A percentile compares a stretch with the other conserved stretches of the same genome.
Evolutionary conservation across 305 asterid species (phyloP).

Genomic region (Fraxinus nigra): DNA sequence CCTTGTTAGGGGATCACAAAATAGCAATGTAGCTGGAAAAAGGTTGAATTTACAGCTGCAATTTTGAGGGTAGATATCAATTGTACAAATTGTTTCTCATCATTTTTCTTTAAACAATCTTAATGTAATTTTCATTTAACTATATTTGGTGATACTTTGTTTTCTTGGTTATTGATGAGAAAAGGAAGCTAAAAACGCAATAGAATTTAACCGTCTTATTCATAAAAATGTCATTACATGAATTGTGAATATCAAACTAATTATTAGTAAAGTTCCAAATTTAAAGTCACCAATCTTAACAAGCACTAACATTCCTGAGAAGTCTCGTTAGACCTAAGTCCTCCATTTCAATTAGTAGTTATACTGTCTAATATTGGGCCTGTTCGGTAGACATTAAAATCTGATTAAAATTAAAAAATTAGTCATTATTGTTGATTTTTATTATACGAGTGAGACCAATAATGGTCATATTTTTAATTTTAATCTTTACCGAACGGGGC

Average conservation of each 20-base stretch:
- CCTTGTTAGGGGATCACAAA: slow-evolving; percentile 13
- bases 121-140: neutral
- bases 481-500: no score
- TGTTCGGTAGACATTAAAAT: no score
- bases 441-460: no score
- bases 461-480: no score
- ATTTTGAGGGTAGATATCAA: slow-evolving; percentile 44
- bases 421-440: no score
- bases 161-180: no score
- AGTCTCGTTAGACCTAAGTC: neutral
- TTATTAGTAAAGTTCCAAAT: neutral
- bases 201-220: neutral
- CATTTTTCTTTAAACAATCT: slow-evolving; percentile 5
- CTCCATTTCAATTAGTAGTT: neutral
- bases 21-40: slow-evolving; percentile 42
- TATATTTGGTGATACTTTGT: neutral
- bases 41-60: slow-evolving; percentile 52
- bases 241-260: neutral
- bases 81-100: slow-evolving; percentile 29
- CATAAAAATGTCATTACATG: neutral
- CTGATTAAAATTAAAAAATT: no score
- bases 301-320: neutral
- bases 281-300: neutral
- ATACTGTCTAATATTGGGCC: neutral
- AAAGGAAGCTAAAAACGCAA: neutral